Base-by-base conservation (phyloP, 192 early-diverging fungal genomes). In the Coemansia nantahalensis region DNA sequence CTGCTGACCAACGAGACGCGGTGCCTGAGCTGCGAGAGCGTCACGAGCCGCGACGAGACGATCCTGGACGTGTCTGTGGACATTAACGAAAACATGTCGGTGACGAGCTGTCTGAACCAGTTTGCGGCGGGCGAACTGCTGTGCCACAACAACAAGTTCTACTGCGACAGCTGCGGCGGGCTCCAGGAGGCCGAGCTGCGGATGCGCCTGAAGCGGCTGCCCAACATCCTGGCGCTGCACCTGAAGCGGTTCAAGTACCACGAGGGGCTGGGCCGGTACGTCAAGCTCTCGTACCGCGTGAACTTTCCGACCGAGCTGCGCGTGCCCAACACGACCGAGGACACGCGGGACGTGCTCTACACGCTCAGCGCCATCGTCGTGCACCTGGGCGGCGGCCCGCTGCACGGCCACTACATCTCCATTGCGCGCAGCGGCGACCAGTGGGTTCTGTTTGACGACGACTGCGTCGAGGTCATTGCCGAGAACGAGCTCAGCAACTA, bases 211-310 rank as follows among this genome's bases (percentile, higher is more conserved):
- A 92, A 93, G 68, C 69, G 82, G 42, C 67, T 94, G 36, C 97
- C 97, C 7, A 97, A 96, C 52, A 89, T 99, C 28, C 70, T 99
- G 21, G 94, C 92, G 0, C 78, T 99, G 28, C 97, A 99, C 52
- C 69, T 99, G 28, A 99, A 99, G 63, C 83, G 97, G 28, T 99
- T 99, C 73, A 99, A 99, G 63, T 99, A 92, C 69, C 90, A 95
- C 59, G 93, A 99, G 53, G 79, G 86, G 15, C 76, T 94, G 60
- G 86, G 90, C 34, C 81, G 91, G 42, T 90, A 95, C 59, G 87
- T 93, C 56, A 99, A 99, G 71, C 83, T 99, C 21, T 86, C 90
- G 33, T 93, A 95, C 62, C 83, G 97, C 19, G 94, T 99, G 16
- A 83, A 89, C 33, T 99, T 98, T 51, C 94, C 94, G 7, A 80